Evolutionary conservation across 768 basidiomycete species (phyloP).

Genomic region (Serendipita indica): DNA sequence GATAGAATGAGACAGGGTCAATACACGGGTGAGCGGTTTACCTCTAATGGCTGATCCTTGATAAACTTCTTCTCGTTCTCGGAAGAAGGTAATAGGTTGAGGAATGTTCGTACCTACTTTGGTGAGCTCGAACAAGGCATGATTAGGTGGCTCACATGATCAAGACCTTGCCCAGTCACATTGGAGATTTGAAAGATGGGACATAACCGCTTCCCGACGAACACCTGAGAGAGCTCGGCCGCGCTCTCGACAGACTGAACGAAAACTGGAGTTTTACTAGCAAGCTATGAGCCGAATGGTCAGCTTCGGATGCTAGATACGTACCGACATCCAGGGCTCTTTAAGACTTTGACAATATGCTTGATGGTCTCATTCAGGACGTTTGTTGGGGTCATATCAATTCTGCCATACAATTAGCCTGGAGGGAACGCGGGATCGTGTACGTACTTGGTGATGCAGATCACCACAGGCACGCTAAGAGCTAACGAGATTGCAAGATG

Average conservation of each 20-base stretch:
- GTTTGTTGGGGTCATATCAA: constrained; percentile 94
- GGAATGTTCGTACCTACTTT: constrained; percentile 68
- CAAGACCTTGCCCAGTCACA: constrained; percentile 84
- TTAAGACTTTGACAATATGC: constrained; percentile 84
- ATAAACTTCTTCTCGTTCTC: constrained; percentile 76
- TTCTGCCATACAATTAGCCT: too few species aligned
- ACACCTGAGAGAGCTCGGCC: constrained; percentile 58
- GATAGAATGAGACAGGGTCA: background rate
- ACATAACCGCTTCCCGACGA: constrained; percentile 68
- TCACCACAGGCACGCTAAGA: constrained; percentile 80
- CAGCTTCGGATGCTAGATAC: constrained; percentile 14
- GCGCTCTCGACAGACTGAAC: constrained; percentile 71
- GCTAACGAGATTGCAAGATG: constrained; percentile 92
- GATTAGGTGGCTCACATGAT: constrained; percentile 35
- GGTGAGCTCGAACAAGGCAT: constrained; percentile 4
- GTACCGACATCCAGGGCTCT: constrained; percentile 82
- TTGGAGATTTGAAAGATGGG: constrained; percentile 89
- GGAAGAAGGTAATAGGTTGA: constrained; percentile 81
- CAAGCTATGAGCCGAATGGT: background rate
- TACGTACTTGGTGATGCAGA: constrained; percentile 80
- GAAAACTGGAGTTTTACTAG: constrained; percentile 68
- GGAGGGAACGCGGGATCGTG: constrained; percentile 5
- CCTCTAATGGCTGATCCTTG: constrained; percentile 66
- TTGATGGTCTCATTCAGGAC: constrained; percentile 82
- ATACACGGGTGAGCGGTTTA: constrained; percentile 18